Evolutionary conservation across 2,329 filamentous ascomycete genomes (phyloP).

Genomic region (Pseudogymnoascus sp.): DNA sequence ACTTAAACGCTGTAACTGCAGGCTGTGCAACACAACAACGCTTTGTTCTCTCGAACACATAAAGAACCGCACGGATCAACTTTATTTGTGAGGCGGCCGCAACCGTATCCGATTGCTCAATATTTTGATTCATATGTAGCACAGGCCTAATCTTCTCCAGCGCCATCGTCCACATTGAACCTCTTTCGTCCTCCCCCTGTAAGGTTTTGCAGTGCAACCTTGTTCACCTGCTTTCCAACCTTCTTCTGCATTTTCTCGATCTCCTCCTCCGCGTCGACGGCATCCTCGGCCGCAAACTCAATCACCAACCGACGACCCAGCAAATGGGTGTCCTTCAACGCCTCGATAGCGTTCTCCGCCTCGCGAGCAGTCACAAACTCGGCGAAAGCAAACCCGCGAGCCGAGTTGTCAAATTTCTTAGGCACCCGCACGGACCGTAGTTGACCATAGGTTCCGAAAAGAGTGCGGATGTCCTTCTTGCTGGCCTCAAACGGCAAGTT

Average conservation of each 20-base stretch:
- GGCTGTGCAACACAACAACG: background rate
- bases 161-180: slow-evolving; percentile 73
- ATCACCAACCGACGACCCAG: slow-evolving; percentile 82
- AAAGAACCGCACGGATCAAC: background rate
- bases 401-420: slow-evolving; percentile 83
- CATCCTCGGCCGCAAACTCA: slow-evolving; percentile 83
- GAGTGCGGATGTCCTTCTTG: slow-evolving; percentile 80
- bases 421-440: slow-evolving; percentile 87
- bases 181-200: slow-evolving; percentile 76
- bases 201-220: slow-evolving; percentile 82
- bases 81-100: background rate
- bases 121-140: background rate
- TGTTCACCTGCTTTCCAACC: slow-evolving; percentile 81
- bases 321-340: slow-evolving; percentile 86
- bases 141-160: slow-evolving; percentile 36
- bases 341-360: slow-evolving; percentile 82
- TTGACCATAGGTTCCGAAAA: slow-evolving; percentile 86
- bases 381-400: slow-evolving; percentile 92
- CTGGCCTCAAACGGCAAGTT: slow-evolving; percentile 93
- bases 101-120: slow-evolving; percentile 7
- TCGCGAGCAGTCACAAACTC: slow-evolving; percentile 90
- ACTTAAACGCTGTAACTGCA: background rate
- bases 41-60: slow-evolving; percentile 1
- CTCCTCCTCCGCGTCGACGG: slow-evolving; percentile 87
- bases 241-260: slow-evolving; percentile 97